Base-by-base conservation (phyloP, 2,329 filamentous ascomycete genomes). In the Rugonectria rugulosa region DNA sequence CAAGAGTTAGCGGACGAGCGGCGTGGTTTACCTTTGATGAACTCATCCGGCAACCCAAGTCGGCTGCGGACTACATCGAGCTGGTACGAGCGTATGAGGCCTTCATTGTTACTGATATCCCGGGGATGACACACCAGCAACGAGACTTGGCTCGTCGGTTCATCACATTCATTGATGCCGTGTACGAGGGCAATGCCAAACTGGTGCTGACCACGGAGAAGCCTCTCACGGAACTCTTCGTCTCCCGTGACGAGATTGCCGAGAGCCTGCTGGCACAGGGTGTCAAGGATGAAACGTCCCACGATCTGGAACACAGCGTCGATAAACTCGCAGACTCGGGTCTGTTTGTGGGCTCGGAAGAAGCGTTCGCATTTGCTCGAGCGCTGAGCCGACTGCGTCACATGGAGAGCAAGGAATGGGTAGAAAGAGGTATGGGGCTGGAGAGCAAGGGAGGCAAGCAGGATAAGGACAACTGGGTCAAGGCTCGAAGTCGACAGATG, bases 141-240 rank as follows among this genome's bases (percentile, higher is more conserved):
- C 86, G 95, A 17, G 95, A 99, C 75, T 82, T 97, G 32, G 95
- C 95, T 0, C 81, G 95, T 11, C 84, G 95, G 5, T 97, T 99
- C 74, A 99, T 99, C 72, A 99, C 94, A 0, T 97, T 99, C 66
- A 91, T 99, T 62, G 95, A 99, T 72, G 94, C 95, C 6, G 89
- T 97, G 5, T 99, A 99, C 70, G 95, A 99, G 74, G 81, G 83
- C 23, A 85, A 94, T 73, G 93, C 92, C n/a, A 98, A 97, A 76
- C 84, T 99, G 7, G 94, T 98, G 14, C 84, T 99, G 52, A 99
- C 95, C 0, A 93, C 91, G 3, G 92, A 88, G 34, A 91, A 93
- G 43, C 92, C 94, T 0, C 79, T 99, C 2, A 86, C 86, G 7
- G 88, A 96, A 70, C 85, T 98, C 27, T 99, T 98, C 75, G 81